phyloP scores from a whole-genome alignment of 345 rosid species.

The Citropsis articulata region DNA sequence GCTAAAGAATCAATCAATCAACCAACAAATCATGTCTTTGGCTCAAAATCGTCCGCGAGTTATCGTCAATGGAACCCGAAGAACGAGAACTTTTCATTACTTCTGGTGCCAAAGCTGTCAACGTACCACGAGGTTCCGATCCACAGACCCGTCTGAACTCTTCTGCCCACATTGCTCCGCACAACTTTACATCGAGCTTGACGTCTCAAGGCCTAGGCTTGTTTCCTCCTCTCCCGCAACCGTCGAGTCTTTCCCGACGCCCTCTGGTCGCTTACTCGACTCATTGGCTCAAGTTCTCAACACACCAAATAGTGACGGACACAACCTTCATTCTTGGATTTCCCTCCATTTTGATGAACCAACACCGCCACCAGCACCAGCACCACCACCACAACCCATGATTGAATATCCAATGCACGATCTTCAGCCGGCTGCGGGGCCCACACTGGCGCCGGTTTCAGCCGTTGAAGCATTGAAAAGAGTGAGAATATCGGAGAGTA shows the following conservation, averaged over 20 bases:
- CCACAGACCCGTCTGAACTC: constrained; percentile 31
- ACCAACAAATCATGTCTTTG: constrained; percentile 24
- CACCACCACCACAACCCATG: too few relatives aligned
- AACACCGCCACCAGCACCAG: not conserved
- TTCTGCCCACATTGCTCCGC: constrained; percentile 54
- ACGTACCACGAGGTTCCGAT: constrained; percentile 43
- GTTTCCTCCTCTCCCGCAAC: constrained; percentile 3
- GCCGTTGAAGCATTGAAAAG: constrained; percentile 52
- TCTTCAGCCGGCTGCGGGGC: constrained; percentile 25
- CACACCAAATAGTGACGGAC: constrained; percentile 15
- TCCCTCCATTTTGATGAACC: constrained; percentile 44
- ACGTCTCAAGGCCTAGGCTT: constrained; percentile 35
- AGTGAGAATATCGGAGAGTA: constrained; percentile 26
- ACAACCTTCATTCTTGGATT: constrained; percentile 44
- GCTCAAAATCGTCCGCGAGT: constrained; percentile 41
- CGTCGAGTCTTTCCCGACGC: constrained; percentile 3
- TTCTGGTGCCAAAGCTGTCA: constrained; percentile 67
- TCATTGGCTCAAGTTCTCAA: constrained; percentile 25
- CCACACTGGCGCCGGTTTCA: constrained; percentile 41
- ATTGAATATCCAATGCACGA: too few relatives aligned
- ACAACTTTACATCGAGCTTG: constrained; percentile 49
- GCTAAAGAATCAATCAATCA: not conserved
- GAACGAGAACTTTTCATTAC: constrained; percentile 65
- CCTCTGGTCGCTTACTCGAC: constrained; percentile 17
- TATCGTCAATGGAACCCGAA: constrained; percentile 47